phyloP scores from a whole-genome alignment of 768 basidiomycete genomes.

The Cystobasidium ongulense region DNA sequence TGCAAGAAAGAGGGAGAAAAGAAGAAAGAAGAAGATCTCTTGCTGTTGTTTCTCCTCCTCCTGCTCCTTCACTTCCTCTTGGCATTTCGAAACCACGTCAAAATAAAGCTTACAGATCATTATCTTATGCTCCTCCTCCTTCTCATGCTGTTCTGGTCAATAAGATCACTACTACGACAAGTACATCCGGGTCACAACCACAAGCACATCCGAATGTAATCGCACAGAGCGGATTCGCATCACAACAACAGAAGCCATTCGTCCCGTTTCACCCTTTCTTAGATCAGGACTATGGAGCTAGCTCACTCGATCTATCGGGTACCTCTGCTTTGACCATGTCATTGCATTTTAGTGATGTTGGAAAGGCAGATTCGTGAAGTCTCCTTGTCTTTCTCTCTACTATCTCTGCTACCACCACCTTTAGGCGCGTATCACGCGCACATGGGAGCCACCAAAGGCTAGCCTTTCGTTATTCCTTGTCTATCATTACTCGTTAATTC shows the following conservation, averaged over 20 bases:
- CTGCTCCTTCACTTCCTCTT: neutral
- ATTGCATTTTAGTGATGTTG: neutral
- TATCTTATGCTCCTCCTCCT: neutral
- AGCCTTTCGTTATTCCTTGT: no score
- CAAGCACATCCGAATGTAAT: neutral
- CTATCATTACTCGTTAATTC: no score
- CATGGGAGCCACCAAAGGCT: no score
- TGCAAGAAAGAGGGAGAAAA: neutral
- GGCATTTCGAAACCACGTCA: neutral
- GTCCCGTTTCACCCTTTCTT: neutral
- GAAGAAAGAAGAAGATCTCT: neutral
- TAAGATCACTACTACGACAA: neutral
- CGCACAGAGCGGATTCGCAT: neutral
- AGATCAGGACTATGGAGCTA: neutral
- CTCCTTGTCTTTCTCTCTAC: no score
- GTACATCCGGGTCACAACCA: neutral
- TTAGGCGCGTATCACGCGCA: no score
- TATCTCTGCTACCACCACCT: no score
- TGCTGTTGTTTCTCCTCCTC: neutral
- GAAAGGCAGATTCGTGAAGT: neutral
- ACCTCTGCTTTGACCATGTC: conserved; percentile 2
- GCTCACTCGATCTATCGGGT: neutral
- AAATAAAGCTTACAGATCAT: neutral
- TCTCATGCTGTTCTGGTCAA: no score
- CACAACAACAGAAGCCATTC: neutral